Evolutionary conservation across 2,329 filamentous ascomycete species (phyloP), one percentile per base, ranked within the genome.

Genomic region (Fusarium temperatum): DNA sequence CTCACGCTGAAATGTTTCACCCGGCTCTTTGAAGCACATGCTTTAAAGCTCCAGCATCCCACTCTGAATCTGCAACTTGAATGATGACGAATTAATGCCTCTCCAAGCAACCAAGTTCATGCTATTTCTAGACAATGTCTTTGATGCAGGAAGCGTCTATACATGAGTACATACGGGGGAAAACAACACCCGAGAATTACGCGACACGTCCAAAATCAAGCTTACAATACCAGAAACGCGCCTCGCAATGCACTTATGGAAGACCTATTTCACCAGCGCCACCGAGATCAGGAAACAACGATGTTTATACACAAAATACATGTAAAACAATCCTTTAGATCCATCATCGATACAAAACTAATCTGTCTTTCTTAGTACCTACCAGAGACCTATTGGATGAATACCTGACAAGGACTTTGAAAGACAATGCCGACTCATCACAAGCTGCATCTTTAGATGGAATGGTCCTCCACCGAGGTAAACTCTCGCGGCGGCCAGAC

Each of bases 171-270:
- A 47, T 28, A 22, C 7, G 26, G 13, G 4, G 6, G 7, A 47
- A 22, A 14, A 28, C 44, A 13, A 8, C 47, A 32, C 4, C 28
- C 5, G 47, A 12, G 5, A 30, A n/a, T 30, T 3, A n/a, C 1
- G 22, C 10, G 2, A 13, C 22, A 13, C 15, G 20, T 18, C 15
- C 22, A 32, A 9, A 13, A 18, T 50, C 47, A 7, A 32, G 22
- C 0, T n/a, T 2, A 1, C 28, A 50, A 32, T 50, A 13, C 22
- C 0, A n/a, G 2, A 18, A 13, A 3, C 14, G 28, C 7, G 5
- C 8, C 10, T 6, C 28, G 0, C 47, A n/a, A n/a, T 18, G 20
- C 20, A 3, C 47, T 18, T n/a, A n/a, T 32, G 47, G 15, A 9
- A 32, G 28, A 5, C 47, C 47, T n/a, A n/a, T n/a, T 5, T 50